Evolutionary conservation across 768 basidiomycete species (phyloP).

Genomic region (Calocybe cyanea): DNA sequence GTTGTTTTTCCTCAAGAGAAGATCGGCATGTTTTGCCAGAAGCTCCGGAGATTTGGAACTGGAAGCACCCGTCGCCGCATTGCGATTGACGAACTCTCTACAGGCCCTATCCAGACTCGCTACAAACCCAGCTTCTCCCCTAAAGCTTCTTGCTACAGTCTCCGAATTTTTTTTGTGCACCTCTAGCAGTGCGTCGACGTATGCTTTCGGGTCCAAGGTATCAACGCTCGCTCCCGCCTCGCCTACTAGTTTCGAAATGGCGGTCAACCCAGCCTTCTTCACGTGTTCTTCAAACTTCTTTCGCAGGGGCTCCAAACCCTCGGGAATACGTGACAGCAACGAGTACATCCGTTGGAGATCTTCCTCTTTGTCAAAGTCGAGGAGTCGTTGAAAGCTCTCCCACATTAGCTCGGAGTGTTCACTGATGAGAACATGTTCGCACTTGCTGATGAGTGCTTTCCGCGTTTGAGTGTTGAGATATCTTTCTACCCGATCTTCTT

Average conservation of each 20-base stretch:
- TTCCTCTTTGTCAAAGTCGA: conserved; percentile 93
- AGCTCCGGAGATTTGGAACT: conserved; percentile 89
- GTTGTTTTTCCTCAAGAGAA: conserved; percentile 89
- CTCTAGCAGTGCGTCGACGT: conserved; percentile 88
- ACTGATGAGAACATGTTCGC: conserved; percentile 90
- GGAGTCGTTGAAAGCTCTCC: conserved; percentile 86
- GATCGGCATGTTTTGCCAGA: conserved; percentile 88
- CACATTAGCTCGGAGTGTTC: conserved; percentile 83
- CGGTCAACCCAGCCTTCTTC: conserved; percentile 81
- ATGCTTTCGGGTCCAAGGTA: conserved; percentile 84
- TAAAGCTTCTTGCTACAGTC: conserved; percentile 84
- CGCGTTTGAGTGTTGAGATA: conserved; percentile 89
- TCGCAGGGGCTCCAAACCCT: conserved; percentile 86
- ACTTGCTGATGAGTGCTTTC: conserved; percentile 74
- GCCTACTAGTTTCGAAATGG: conserved; percentile 71
- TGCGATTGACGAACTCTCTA: conserved; percentile 91
- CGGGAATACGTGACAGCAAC: conserved; percentile 83
- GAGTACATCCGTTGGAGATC: conserved; percentile 95
- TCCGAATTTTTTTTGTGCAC: conserved; percentile 92
- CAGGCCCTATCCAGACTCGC: conserved; percentile 94
- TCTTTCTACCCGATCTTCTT: conserved; percentile 92
- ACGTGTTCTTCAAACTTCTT: conserved; percentile 95
- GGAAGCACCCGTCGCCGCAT: conserved; percentile 83
- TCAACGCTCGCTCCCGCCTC: conserved; percentile 53
- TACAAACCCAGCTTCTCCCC: conserved; percentile 90